Percentiles rank a stretch among this genome's conserved stretches.
These are phyloP conservation scores for Aspergillus luchuensis DNA, from an alignment of 2,329 filamentous ascomycete genomes.

Conservation along the genomic window DNA sequence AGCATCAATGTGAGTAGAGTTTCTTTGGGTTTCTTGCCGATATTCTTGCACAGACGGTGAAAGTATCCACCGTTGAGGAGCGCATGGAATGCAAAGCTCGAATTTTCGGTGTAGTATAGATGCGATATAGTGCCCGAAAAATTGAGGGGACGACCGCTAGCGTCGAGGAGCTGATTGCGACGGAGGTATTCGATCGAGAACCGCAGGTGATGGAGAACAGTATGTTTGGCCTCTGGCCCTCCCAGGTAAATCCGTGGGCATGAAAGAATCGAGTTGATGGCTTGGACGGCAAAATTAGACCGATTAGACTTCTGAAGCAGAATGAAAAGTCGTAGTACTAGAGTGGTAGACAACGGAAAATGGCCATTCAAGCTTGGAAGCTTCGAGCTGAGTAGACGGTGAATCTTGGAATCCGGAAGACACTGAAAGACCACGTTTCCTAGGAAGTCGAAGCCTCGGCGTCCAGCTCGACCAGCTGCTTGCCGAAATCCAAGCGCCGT, in stretches of 20 bases:
- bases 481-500: conserved; percentile 77
- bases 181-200: conserved; percentile 81
- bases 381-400: conserved; percentile 70
- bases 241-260: conserved; percentile 72
- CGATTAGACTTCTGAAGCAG: conserved; percentile 67
- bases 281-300: conserved; percentile 62
- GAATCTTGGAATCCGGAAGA: conserved; percentile 61
- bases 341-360: conserved; percentile 73
- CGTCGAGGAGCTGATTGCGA: conserved; percentile 65
- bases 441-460: conserved; percentile 76
- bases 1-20: conserved; percentile 65
- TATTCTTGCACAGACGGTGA: conserved; percentile 61
- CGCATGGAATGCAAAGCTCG: conserved; percentile 74
- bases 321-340: conserved; percentile 69
- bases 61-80: conserved; percentile 73
- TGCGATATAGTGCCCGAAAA: conserved; percentile 71
- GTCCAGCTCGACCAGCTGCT: conserved; percentile 73
- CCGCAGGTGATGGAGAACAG: conserved; percentile 73
- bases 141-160: conserved; percentile 65
- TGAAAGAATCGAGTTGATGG: conserved; percentile 68
- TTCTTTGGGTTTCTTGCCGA: conserved; percentile 53
- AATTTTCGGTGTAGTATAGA: conserved; percentile 75
- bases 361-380: conserved; percentile 75
- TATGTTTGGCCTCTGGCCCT: conserved; percentile 66
- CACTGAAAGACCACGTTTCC: conserved; percentile 80